Evolutionary conservation across 1,284 basidiomycete genomes (phyloP), one percentile per base, ranked within the genome.

Genomic region (Pterula multifida): DNA sequence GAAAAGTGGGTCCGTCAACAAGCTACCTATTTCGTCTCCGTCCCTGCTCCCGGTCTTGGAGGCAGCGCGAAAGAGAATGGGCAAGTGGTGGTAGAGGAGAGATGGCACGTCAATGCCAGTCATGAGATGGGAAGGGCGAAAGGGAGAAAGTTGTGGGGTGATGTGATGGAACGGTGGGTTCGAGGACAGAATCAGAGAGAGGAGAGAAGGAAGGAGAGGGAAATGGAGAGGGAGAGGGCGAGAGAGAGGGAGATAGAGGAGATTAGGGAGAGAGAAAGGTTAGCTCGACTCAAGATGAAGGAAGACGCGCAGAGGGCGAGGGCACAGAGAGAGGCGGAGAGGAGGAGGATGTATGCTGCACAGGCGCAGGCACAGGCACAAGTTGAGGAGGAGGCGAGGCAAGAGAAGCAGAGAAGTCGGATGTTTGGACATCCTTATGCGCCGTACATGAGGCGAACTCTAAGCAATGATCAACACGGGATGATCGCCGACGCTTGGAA

Each of bases 401-500:
- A 50, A 19, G 55, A 54, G 15, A 60, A 51, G 52, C 58, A 61
- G 47, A 60, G 55, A 52, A 69, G 63, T 54, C 65, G 63, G 44
- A 68, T 65, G 49, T 62, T 62, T 49, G 63, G 61, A 53, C 67
- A 72, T 11, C 65, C 66, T 15, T 60, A 57, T 21, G 68, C 62
- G 50, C 56, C 62, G 26, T 70, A 73, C 23, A 68, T 65, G 53
- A 42, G n/a, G 19, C 39, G 21, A 42, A n/a, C 39, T 17, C 9
- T 9, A n/a, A 42, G 39, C 17, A 17, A 42, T 19, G n/a, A 42
- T 17, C 9, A 61, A 61, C n/a, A 61, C 65, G 50, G 45, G 15
- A 54, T 55, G 26, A 60, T 66, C 35, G 52, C 66, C 6, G 70
- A 76, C 44, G 76, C 75, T 1, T 85, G 81, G 81, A 58, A 62